These are phyloP conservation scores for Oryza coarctata DNA, from an alignment of 176 grass and related monocot species.

Conservation along the genomic window DNA sequence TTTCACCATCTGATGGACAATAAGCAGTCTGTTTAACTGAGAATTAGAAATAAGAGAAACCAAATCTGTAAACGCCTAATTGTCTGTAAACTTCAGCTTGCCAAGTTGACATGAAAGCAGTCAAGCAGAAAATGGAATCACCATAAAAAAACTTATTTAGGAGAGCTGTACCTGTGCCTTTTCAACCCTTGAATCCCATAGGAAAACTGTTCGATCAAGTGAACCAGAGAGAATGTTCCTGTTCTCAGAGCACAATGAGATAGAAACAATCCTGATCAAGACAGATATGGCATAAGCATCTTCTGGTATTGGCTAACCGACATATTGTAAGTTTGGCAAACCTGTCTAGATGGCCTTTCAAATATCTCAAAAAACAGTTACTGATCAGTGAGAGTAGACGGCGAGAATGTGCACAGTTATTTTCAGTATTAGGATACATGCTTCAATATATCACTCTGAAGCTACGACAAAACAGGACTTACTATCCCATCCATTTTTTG, in stretches of 20 bases:
- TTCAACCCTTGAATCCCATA: too few species aligned
- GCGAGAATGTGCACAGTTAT: slow-evolving; percentile 70
- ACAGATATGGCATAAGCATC: slow-evolving; percentile 34
- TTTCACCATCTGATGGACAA: not conserved
- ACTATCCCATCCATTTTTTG: slow-evolving; percentile 99
- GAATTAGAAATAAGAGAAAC: slow-evolving; percentile 1
- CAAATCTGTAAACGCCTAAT: slow-evolving; percentile 2
- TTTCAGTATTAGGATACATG: slow-evolving; percentile 24
- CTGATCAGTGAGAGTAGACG: slow-evolving; percentile 86
- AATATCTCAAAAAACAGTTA: slow-evolving; percentile 94
- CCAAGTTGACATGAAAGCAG: too few species aligned
- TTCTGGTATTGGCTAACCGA: not conserved
- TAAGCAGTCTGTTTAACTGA: not conserved
- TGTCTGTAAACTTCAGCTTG: too few species aligned
- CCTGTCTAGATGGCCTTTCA: slow-evolving; percentile 99
- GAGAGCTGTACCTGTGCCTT: slow-evolving; percentile 44
- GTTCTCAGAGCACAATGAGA: slow-evolving; percentile 81
- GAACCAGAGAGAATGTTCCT: slow-evolving; percentile 86
- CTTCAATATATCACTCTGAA: slow-evolving; percentile 23
- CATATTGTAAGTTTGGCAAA: slow-evolving; percentile 30
- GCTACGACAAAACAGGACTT: slow-evolving; percentile 38
- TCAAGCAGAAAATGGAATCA: too few species aligned
- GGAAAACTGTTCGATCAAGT: slow-evolving; percentile 85
- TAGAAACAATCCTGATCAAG: slow-evolving; percentile 73
- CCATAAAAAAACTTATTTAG: too few species aligned